Percentiles rank a stretch among this genome's conserved stretches.
These are phyloP conservation scores for Oryza australiensis DNA, from an alignment of 176 grass and related monocot species.

Conservation along the genomic window DNA sequence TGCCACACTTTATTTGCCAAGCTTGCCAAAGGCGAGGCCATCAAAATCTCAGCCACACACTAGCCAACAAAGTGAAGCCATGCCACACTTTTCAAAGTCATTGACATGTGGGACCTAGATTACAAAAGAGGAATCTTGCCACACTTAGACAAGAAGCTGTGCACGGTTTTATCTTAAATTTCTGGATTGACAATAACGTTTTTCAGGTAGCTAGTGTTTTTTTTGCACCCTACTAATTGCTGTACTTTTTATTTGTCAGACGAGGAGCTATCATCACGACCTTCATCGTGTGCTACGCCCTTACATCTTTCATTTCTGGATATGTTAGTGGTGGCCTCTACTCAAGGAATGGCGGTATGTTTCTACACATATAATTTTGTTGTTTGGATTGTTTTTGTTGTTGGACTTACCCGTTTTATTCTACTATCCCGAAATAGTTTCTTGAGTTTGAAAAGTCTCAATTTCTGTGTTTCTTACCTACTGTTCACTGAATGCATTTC, in stretches of 20 bases:
- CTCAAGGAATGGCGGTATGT: constrained; percentile 95
- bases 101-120: too few species aligned
- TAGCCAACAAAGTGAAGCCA: too few species aligned
- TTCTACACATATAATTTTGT: constrained; percentile 2
- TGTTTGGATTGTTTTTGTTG: not conserved
- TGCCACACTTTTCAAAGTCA: too few species aligned
- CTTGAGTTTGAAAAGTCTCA: constrained; percentile 15
- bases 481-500: constrained; percentile 27
- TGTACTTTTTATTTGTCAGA: constrained; percentile 44
- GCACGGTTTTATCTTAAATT: constrained; percentile 40
- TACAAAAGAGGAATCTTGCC: too few species aligned
- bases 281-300: constrained; percentile 97
- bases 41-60: too few species aligned
- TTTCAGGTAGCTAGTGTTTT: constrained; percentile 5
- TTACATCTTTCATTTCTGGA: constrained; percentile 98
- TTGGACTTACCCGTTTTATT: constrained; percentile 10
- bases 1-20: too few species aligned
- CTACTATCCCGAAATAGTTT: constrained; percentile 12
- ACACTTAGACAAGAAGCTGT: constrained; percentile 17
- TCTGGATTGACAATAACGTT: not conserved
- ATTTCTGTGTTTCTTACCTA: not conserved
- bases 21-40: too few species aligned
- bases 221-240: not conserved
- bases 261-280: constrained; percentile 96
- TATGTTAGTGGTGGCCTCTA: constrained; percentile 98